Evolutionary conservation across 306 rosid species (phyloP).

Genomic region (Dalbergia oliveri): DNA sequence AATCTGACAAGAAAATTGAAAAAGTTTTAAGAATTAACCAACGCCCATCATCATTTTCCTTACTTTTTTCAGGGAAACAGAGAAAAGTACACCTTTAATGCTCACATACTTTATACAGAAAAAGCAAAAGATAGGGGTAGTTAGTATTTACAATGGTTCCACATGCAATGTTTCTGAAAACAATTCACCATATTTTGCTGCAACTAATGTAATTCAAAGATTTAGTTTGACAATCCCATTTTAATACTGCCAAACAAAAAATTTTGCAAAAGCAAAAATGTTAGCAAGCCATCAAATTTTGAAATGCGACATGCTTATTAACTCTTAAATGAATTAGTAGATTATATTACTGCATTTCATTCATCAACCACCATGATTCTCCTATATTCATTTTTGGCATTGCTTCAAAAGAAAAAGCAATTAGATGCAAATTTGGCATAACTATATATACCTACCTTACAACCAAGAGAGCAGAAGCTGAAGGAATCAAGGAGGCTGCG

Average conservation of each 20-base stretch:
- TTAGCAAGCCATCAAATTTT: no score
- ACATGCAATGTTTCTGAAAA: slow-evolving; percentile 33
- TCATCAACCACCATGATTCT: no score
- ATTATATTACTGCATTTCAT: no score
- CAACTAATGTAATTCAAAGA: slow-evolving; percentile 30
- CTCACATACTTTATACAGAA: slow-evolving; percentile 41
- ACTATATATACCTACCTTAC: slow-evolving; percentile 57
- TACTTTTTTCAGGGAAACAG: slow-evolving; percentile 44
- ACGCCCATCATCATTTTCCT: slow-evolving; percentile 39
- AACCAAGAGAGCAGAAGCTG: slow-evolving; percentile 79
- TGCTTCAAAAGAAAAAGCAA: neutral
- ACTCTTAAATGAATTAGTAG: no score
- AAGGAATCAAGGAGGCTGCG: slow-evolving; percentile 82
- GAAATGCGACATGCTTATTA: no score
- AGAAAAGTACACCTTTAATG: slow-evolving; percentile 28
- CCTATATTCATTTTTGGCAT: no score
- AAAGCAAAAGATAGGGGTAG: slow-evolving; percentile 15
- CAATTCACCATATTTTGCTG: slow-evolving; percentile 5
- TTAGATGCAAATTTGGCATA: neutral
- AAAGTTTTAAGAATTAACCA: slow-evolving; percentile 27
- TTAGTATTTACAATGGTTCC: slow-evolving; percentile 31
- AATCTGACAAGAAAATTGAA: slow-evolving; percentile 52
- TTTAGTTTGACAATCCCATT: neutral
- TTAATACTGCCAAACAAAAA: slow-evolving; percentile 1
- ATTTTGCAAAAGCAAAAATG: neutral